These are phyloP conservation scores for Exidia glandulosa DNA, from an alignment of 768 basidiomycete genomes.

Conservation along the genomic window DNA sequence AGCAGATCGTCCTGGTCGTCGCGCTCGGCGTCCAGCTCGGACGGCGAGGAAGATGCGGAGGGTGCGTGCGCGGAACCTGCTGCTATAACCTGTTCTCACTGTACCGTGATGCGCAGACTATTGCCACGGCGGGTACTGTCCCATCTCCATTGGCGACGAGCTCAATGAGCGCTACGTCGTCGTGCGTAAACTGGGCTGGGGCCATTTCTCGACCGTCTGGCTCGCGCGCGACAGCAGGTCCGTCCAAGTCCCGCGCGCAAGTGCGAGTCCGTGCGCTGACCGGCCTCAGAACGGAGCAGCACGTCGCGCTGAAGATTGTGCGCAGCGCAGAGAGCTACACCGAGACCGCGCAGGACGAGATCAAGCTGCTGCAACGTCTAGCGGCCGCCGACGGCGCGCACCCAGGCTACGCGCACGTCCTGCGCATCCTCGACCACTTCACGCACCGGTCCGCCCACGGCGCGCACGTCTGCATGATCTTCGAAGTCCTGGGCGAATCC, in stretches of 20 bases:
- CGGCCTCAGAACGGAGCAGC: not conserved
- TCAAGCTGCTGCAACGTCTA: slow-evolving; percentile 33
- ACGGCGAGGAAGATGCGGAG: not conserved
- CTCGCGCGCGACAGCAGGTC: slow-evolving; percentile 7
- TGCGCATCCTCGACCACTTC: slow-evolving; percentile 27
- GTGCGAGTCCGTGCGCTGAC: slow-evolving; percentile 10
- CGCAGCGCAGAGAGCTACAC: slow-evolving; percentile 22
- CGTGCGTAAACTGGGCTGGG: slow-evolving; percentile 23
- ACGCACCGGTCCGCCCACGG: slow-evolving; percentile 17
- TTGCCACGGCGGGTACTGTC: slow-evolving; percentile 14
- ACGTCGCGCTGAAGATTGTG: slow-evolving; percentile 5
- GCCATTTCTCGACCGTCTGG: slow-evolving; percentile 23
- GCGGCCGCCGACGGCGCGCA: slow-evolving; percentile 23
- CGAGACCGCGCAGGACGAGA: slow-evolving; percentile 36
- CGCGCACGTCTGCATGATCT: slow-evolving; percentile 24
- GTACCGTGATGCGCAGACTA: not conserved
- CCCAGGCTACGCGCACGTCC: slow-evolving; percentile 24
- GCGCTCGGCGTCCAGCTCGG: not conserved
- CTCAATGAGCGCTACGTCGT: slow-evolving; percentile 20
- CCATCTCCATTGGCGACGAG: slow-evolving; percentile 23
- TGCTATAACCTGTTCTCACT: not conserved
- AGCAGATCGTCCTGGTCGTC: not conserved
- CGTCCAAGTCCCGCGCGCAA: slow-evolving; percentile 28
- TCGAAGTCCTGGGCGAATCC: slow-evolving; percentile 4
- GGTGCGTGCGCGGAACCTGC: not conserved